phyloP scores from a whole-genome alignment of 257 asterid species.

The Osmanthus fragrans region DNA sequence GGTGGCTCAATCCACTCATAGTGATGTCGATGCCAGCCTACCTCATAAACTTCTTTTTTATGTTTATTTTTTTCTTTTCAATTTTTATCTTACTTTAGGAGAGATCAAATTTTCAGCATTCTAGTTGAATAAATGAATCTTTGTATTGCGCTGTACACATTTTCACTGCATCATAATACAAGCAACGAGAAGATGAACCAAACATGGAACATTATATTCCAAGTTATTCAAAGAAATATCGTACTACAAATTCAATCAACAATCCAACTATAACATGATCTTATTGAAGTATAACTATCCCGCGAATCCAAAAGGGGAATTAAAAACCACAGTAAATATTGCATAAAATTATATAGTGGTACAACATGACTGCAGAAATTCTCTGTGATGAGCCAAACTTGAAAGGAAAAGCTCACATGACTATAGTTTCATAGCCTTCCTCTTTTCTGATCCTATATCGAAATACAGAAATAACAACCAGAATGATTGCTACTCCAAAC shows the following conservation, averaged over 20 bases:
- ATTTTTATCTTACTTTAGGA: too few species aligned
- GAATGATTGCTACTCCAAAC: constrained; percentile 31
- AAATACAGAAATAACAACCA: constrained; percentile 24
- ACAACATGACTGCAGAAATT: background rate
- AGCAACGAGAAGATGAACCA: too few species aligned
- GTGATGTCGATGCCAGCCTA: too few species aligned
- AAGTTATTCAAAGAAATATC: background rate
- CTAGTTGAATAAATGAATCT: too few species aligned
- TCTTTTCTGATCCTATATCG: constrained; percentile 28
- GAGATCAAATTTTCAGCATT: too few species aligned
- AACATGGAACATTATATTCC: too few species aligned
- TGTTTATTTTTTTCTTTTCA: too few species aligned
- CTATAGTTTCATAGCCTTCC: constrained; percentile 44
- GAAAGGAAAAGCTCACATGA: background rate
- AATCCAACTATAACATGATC: background rate
- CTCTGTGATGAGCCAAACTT: background rate
- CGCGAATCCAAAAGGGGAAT: background rate
- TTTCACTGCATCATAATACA: too few species aligned
- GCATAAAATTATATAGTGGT: background rate
- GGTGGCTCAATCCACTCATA: too few species aligned
- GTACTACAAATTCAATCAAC: background rate
- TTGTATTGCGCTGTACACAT: too few species aligned
- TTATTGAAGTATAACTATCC: background rate
- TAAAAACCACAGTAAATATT: background rate
- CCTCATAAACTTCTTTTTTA: too few species aligned